phyloP scores from a whole-genome alignment of 805 yeast species.

The Saccharomycopsis fermentans region DNA sequence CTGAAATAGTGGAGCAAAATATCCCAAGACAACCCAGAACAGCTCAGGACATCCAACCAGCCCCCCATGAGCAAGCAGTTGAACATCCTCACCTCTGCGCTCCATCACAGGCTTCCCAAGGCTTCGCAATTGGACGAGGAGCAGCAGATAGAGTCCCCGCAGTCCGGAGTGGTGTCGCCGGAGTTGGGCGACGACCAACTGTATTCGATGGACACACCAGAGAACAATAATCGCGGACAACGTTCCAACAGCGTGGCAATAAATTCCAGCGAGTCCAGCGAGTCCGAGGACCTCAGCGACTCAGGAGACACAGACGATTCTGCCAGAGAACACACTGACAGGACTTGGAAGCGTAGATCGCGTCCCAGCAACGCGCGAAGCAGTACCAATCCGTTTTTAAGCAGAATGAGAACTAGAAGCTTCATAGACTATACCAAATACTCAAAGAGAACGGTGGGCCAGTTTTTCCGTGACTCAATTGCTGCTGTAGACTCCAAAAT shows the following conservation, averaged over 20 bases:
- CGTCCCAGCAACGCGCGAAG: background rate
- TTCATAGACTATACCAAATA: background rate
- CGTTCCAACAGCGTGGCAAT: background rate
- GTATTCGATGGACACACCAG: too few relatives aligned
- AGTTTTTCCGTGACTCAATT: background rate
- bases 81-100: background rate
- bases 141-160: background rate
- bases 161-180: background rate
- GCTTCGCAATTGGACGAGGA: background rate
- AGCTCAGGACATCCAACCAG: too few relatives aligned
- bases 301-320: too few relatives aligned
- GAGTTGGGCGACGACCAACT: too few relatives aligned
- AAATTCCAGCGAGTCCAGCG: background rate
- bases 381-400: background rate
- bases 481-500: background rate
- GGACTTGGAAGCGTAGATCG: too few relatives aligned
- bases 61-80: background rate
- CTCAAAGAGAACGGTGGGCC: background rate
- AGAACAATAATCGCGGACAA: too few relatives aligned
- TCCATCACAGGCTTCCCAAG: background rate
- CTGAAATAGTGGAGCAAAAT: background rate
- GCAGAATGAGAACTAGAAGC: background rate
- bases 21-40: too few relatives aligned
- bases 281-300: background rate
- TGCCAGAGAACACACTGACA: background rate